These are phyloP conservation scores for Mycena sanguinolenta DNA, from an alignment of 768 basidiomycete genomes.

Conservation along the genomic window DNA sequence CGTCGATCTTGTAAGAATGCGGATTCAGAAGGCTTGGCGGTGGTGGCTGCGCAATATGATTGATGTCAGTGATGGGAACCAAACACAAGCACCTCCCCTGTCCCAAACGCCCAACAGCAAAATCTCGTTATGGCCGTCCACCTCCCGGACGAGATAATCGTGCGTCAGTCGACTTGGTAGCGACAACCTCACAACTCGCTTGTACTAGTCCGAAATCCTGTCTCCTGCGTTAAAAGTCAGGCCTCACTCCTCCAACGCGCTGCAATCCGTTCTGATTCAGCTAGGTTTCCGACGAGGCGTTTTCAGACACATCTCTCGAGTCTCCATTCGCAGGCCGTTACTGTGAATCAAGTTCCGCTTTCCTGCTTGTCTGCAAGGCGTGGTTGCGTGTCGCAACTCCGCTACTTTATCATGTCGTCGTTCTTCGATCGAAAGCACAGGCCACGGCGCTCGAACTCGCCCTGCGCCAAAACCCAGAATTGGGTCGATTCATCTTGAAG, in stretches of 20 bases:
- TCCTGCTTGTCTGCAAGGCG: constrained; percentile 26
- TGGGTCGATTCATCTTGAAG: constrained; percentile 29
- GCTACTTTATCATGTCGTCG: constrained; percentile 26
- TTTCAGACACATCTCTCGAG: constrained; percentile 4
- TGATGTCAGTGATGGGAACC: background rate
- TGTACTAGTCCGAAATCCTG: constrained; percentile 22
- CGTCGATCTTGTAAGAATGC: too few relatives aligned
- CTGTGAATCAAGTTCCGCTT: constrained; percentile 25
- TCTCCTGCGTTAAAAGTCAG: constrained; percentile 25
- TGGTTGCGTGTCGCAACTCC: constrained; percentile 31
- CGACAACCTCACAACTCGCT: background rate
- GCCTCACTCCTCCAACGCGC: background rate
- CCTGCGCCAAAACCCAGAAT: background rate
- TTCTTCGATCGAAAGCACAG: constrained; percentile 27
- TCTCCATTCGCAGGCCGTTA: constrained; percentile 22
- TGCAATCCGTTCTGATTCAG: background rate
- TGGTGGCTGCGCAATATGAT: background rate
- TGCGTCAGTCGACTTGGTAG: background rate
- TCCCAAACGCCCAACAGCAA: too few relatives aligned
- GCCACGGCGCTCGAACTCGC: constrained; percentile 13
- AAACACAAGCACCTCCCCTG: background rate
- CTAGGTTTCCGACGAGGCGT: constrained; percentile 21
- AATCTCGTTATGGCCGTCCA: constrained; percentile 17
- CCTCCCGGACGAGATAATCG: constrained; percentile 31
- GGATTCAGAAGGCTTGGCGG: background rate